Base-by-base conservation (phyloP, 192 early-diverging fungal species). In the Rhizophagus prolifer region DNA sequence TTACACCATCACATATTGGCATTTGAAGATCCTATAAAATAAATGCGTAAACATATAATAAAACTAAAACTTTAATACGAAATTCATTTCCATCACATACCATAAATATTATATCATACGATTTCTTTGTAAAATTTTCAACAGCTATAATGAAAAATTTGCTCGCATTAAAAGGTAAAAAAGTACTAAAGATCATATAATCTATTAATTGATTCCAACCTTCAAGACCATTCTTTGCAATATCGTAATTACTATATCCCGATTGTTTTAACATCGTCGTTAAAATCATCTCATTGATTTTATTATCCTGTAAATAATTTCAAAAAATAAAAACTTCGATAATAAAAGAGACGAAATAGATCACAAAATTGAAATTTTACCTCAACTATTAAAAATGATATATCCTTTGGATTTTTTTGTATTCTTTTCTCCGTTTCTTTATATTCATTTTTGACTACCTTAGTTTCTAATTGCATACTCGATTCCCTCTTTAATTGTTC, bases 211-310 rank as follows among this genome's bases (percentile, higher is more conserved):
- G 10, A 50, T 19, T 19, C 16, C 16, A 30, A 64, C 62, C 62
- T 64, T 64, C 25, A 64, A 64, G 62, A 9, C 62, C 62, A 64
- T 64, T 64, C 31, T 26, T 28, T 16, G 62, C 62, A 6, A 64
- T n/a, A 64, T 64, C 62, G 16, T 16, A 64, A 31, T 64, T 64
- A 31, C 19, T 19, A 30, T 30, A 64, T 30, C 62, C 62, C 2
- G 65, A 13, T 67, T 67, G 65, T 41, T 38, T 67, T 67, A 38
- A 67, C 62, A 64, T 64, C 12, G 62, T 64, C 30, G 14, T 64
- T 67, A 67, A 67, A 36, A 67, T 67, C 65, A 67, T 67, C 34
- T 30, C 65, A 23, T 67, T 67, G 21, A 67, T 67, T 21, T 67
- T 67, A 34, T 67, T 67, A 67, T 67, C 65, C 65, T 67, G 41